phyloP scores from a whole-genome alignment of 1,284 basidiomycete species.

The Lentinus polychrous region DNA sequence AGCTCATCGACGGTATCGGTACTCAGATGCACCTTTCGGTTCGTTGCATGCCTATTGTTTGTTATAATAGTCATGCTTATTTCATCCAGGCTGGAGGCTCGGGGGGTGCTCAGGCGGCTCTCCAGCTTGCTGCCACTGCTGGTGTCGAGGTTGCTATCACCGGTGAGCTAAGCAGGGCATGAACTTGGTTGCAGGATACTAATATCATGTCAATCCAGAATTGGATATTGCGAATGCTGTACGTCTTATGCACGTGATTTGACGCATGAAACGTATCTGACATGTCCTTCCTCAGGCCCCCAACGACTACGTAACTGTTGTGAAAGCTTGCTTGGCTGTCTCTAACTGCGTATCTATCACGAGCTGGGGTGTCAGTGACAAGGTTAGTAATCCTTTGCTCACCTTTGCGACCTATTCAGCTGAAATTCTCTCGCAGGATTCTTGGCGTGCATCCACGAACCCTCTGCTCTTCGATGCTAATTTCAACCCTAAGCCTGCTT shows the following conservation, averaged over 20 bases:
- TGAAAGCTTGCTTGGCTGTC: conserved; percentile 38
- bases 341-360: conserved; percentile 42
- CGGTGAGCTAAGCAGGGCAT: conserved; percentile 14
- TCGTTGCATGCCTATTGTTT: conserved; percentile 7
- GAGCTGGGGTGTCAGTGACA: conserved; percentile 41
- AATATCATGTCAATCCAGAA: conserved; percentile 11
- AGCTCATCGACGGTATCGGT: conserved; percentile 31
- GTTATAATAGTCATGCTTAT: background rate
- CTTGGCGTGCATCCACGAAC: conserved; percentile 34
- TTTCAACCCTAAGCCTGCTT: conserved; percentile 41
- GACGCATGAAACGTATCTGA: background rate
- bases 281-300: conserved; percentile 10
- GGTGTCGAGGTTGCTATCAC: conserved; percentile 44
- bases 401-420: background rate
- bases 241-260: background rate
- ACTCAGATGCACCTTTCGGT: conserved; percentile 27
- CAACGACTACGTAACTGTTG: conserved; percentile 39
- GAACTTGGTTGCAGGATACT: background rate
- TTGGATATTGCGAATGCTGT: conserved; percentile 24
- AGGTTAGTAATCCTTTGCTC: conserved; percentile 11
- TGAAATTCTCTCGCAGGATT: conserved; percentile 26
- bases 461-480: conserved; percentile 39
- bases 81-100: conserved; percentile 26
- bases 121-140: conserved; percentile 29
- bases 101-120: conserved; percentile 31